Evolutionary conservation across 306 rosid genomes (phyloP).

Genomic region (Cucurbita argyrosperma): DNA sequence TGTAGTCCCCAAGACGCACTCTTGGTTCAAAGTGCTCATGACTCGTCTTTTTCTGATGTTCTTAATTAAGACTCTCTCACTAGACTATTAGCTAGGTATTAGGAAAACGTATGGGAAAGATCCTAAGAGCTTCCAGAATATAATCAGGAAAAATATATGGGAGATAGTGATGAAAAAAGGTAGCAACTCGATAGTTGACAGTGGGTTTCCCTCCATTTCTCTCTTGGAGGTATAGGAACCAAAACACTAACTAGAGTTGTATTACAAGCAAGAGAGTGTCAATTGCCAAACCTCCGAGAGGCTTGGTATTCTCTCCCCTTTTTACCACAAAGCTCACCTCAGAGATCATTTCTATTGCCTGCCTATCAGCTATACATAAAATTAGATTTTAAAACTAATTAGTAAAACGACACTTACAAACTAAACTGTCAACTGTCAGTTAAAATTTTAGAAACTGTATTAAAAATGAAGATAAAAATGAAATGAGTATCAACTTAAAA

Average conservation of each 20-base stretch:
- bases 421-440: not conserved
- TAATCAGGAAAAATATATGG: no score
- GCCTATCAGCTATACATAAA: not conserved
- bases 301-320: not conserved
- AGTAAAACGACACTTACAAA: not conserved
- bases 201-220: not conserved
- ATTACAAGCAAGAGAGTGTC: not conserved
- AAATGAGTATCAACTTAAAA: not conserved
- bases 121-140: not conserved
- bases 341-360: not conserved
- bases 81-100: not conserved
- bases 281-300: not conserved
- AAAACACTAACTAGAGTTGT: not conserved
- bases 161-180: not conserved
- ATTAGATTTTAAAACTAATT: not conserved
- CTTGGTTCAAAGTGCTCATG: not conserved
- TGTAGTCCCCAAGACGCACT: not conserved
- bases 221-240: not conserved
- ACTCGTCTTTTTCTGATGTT: not conserved
- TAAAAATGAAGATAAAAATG: not conserved
- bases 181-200: not conserved
- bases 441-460: not conserved
- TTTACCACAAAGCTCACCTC: not conserved
- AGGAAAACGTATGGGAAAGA: not conserved
- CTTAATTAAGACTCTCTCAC: not conserved